phyloP scores from a whole-genome alignment of 129 eudicot genomes.

The sunflower (Helianthus annuus) region DNA sequence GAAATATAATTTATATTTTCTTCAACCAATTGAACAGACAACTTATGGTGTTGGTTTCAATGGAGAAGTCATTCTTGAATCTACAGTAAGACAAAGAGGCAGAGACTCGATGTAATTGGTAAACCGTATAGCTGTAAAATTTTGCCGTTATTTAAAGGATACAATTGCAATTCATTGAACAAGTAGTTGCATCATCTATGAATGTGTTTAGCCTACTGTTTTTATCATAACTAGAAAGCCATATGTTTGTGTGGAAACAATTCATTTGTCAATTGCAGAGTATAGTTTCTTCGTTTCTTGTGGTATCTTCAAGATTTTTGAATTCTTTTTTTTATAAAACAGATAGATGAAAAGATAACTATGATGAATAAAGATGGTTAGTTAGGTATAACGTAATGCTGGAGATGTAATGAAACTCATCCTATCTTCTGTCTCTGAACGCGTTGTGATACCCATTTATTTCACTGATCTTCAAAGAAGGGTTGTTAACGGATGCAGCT shows the following conservation, averaged over 20 bases:
- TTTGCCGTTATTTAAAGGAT: neutral
- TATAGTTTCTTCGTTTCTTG: constrained; percentile 21
- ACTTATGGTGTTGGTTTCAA: constrained; percentile 50
- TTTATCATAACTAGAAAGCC: constrained; percentile 5
- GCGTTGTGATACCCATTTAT: neutral
- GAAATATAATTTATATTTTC: neutral
- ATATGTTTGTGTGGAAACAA: neutral
- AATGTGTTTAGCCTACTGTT: constrained; percentile 5
- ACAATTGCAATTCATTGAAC: constrained; percentile 14
- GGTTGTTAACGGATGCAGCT: too few species aligned
- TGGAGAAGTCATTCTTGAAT: constrained; percentile 43
- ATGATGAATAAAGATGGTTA: neutral
- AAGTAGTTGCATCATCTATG: constrained; percentile 7
- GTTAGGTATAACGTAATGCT: neutral
- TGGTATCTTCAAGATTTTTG: constrained; percentile 22
- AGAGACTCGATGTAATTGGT: constrained; percentile 43
- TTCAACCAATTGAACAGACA: constrained; percentile 35
- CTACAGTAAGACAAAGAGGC: constrained; percentile 45
- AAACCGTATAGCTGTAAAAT: constrained; percentile 1
- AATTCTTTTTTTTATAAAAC: neutral
- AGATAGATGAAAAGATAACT: neutral
- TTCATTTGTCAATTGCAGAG: constrained; percentile 4
- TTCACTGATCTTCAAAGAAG: too few species aligned
- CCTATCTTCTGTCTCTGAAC: neutral
- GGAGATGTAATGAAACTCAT: neutral